A percentile compares a stretch with the other conserved stretches of the same genome.
phyloP scores from a whole-genome alignment of 768 basidiomycete species.

The Galerina sulciceps region DNA sequence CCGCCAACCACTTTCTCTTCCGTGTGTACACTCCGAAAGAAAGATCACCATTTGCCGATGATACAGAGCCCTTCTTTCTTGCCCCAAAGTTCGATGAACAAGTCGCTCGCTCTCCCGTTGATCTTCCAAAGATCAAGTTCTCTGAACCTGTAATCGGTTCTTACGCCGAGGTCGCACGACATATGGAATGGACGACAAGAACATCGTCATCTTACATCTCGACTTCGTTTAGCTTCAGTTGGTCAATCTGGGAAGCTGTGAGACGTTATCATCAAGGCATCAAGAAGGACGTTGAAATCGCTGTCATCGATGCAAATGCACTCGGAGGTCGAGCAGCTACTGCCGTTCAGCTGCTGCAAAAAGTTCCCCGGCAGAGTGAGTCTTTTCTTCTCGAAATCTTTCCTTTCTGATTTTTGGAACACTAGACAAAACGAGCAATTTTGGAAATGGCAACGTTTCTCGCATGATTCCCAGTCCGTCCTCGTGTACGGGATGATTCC shows the following conservation, averaged over 20 bases:
- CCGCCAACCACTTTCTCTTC: constrained; percentile 75
- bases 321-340: constrained; percentile 63
- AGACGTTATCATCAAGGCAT: constrained; percentile 72
- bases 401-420: constrained; percentile 10
- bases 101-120: constrained; percentile 39
- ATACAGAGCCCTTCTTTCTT: constrained; percentile 67
- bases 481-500: constrained; percentile 75
- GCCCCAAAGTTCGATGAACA: constrained; percentile 66
- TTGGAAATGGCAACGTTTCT: constrained; percentile 79
- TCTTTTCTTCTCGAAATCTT: constrained; percentile 8
- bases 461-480: constrained; percentile 76
- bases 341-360: constrained; percentile 64
- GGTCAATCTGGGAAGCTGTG: constrained; percentile 84
- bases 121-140: constrained; percentile 29
- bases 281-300: constrained; percentile 80
- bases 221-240: constrained; percentile 79
- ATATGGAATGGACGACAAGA: constrained; percentile 83
- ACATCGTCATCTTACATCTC: constrained; percentile 72
- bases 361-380: constrained; percentile 60
- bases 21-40: constrained; percentile 80
- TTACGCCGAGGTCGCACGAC: constrained; percentile 66
- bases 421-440: constrained; percentile 62
- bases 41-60: constrained; percentile 54
- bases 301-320: constrained; percentile 72
- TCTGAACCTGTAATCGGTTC: constrained; percentile 39